These are phyloP conservation scores for Aquilaria malaccensis DNA, from an alignment of 345 rosid genomes.

Conservation along the genomic window DNA sequence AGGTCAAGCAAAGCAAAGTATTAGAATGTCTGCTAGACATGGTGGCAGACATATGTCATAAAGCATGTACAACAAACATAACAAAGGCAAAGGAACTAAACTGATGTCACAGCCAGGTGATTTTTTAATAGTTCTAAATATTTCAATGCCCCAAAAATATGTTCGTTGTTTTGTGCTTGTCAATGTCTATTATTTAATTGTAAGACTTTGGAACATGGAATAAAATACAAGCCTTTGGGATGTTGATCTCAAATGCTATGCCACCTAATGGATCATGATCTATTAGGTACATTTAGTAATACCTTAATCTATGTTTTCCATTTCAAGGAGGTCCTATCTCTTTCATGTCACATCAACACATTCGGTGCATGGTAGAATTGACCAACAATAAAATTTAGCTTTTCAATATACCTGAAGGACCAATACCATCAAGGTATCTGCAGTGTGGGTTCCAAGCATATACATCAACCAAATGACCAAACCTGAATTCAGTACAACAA, in stretches of 20 bases:
- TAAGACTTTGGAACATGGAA: constrained; percentile 3
- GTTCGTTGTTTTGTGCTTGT: neutral
- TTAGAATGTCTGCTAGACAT: constrained; percentile 2
- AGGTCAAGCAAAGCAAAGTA: neutral
- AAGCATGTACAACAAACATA: too few relatives aligned
- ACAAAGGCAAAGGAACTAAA: too few relatives aligned
- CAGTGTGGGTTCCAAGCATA: constrained; percentile 97
- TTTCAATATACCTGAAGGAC: constrained; percentile 71
- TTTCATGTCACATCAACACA: constrained; percentile 10
- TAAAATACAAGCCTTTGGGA: constrained; percentile 16
- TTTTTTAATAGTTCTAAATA: neutral
- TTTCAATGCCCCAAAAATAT: constrained; percentile 15
- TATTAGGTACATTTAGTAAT: constrained; percentile 16
- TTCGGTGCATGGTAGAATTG: constrained; percentile 2
- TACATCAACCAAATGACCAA: constrained; percentile 82
- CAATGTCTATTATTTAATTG: constrained; percentile 3
- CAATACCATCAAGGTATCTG: constrained; percentile 76
- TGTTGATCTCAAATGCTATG: constrained; percentile 7
- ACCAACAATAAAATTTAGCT: constrained; percentile 7
- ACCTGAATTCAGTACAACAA: constrained; percentile 33
- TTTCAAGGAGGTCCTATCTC: constrained; percentile 13
- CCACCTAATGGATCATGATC: constrained; percentile 11
- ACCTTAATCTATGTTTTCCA: constrained; percentile 21
- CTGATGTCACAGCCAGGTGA: too few relatives aligned
- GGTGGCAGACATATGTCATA: constrained; percentile 4